Evolutionary conservation across 2,329 filamentous ascomycete genomes (phyloP), one percentile per base, ranked within the genome.

Genomic region (Aspergillus awamori): DNA sequence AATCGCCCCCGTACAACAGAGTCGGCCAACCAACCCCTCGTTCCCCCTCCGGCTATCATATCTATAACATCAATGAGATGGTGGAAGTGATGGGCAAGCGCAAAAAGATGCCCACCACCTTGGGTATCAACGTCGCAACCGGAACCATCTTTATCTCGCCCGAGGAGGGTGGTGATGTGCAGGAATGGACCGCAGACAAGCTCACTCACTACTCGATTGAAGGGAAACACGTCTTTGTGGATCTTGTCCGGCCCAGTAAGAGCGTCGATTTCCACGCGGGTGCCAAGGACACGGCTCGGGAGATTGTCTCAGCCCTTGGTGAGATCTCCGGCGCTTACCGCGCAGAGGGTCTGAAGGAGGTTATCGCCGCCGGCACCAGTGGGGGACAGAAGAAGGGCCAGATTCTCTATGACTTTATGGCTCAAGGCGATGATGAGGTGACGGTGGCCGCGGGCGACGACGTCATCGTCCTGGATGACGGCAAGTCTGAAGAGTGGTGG

Each of bases 31-130:
- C 82, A 53, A 79, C 84, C 2, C 80, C 82, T 24, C 73, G 76
- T 30, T 88, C 89, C 2, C 91, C 91, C 5, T 91, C 91, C 17
- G 92, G 91, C 2, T 98, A 93, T 73, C 93, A 96, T 72, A 83
- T 98, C 76, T 98, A 97, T 79, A 97, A 97, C 70, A 93, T 98
- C 70, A 96, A 93, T 74, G 94, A 98, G 78, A 97, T 97, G 90
- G 87, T 97, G 4, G 94, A 93, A n/a, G 87, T 95, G 48, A 93
- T 97, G 87, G 94, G 94, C 59, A 97, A 96, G 81, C 90, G 91
- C 71, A 97, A 97, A 82, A 98, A 98, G 80, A 95, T 97, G 91
- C 93, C 94, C 1, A 97, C 93, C n/a, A 97, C 92, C 0, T 78
- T 98, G 39, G 94, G 94, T n/a, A 89, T 98, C 72, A 97, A 98